These are phyloP conservation scores for Desmodesmus armatus DNA, from an alignment of 139 green algal genomes.

Conservation along the genomic window DNA sequence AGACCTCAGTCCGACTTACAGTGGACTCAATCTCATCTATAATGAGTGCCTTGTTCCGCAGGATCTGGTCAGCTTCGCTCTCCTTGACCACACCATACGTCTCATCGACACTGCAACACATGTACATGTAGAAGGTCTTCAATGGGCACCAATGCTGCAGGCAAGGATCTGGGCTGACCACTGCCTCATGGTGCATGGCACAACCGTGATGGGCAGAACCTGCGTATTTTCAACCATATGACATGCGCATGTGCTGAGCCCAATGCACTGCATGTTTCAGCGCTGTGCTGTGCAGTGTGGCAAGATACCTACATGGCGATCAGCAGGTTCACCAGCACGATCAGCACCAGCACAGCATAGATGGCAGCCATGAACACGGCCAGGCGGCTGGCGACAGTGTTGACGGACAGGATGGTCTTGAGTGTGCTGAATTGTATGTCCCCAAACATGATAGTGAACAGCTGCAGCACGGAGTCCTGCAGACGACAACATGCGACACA, in stretches of 20 bases:
- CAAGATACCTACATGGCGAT: too few species aligned
- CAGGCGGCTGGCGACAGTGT: slow-evolving; percentile 44
- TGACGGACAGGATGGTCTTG: slow-evolving; percentile 39
- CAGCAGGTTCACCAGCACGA: slow-evolving; percentile 52
- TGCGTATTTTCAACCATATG: too few species aligned
- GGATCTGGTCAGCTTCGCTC: slow-evolving; percentile 47
- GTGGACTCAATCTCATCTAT: slow-evolving; percentile 50
- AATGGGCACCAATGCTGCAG: too few species aligned
- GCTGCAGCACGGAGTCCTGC: slow-evolving; percentile 46
- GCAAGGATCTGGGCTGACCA: too few species aligned
- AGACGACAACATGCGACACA: not conserved
- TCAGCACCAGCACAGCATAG: slow-evolving; percentile 43
- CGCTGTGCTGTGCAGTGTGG: too few species aligned
- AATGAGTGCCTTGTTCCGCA: slow-evolving; percentile 49
- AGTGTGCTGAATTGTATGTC: slow-evolving; percentile 47
- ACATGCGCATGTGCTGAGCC: too few species aligned
- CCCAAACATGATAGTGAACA: slow-evolving; percentile 58
- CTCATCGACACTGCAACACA: too few species aligned
- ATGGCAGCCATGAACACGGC: slow-evolving; percentile 26
- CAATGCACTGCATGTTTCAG: too few species aligned
- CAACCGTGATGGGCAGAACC: too few species aligned
- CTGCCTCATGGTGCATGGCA: too few species aligned
- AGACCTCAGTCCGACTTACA: too few species aligned
- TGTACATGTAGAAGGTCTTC: too few species aligned
- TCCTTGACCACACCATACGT: slow-evolving; percentile 45